Conservation (phyloP, 2,329 filamentous ascomycete species). For the Endothia cerciana region DNA sequence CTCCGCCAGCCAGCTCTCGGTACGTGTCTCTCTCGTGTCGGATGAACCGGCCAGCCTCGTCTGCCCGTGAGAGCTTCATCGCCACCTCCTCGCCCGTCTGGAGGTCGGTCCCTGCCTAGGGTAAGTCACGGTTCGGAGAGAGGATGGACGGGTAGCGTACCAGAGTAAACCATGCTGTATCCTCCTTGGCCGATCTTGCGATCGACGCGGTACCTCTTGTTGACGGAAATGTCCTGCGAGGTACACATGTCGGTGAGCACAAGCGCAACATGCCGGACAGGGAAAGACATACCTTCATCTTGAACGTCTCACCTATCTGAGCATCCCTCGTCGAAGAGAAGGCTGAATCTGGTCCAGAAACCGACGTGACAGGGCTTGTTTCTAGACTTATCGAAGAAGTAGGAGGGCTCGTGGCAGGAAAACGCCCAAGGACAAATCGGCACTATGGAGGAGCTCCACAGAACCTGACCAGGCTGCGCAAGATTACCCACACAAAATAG, state of each 20-base stretch:
- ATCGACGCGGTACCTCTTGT: not conserved
- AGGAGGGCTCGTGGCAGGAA: no score
- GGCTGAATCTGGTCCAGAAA: no score
- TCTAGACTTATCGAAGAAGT: no score
- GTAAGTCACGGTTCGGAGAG: slow-evolving; percentile 26
- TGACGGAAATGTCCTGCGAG: not conserved
- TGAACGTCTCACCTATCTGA: no score
- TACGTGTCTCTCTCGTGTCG: not conserved
- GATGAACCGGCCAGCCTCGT: not conserved
- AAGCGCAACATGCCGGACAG: no score
- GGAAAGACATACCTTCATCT: not conserved
- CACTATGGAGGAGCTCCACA: no score
- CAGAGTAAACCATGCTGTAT: not conserved
- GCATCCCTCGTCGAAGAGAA: no score
- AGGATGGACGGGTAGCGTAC: slow-evolving; percentile 77
- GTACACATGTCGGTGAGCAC: not conserved
- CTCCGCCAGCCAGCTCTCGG: not conserved
- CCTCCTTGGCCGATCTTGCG: slow-evolving; percentile 8
- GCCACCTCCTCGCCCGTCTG: not conserved
- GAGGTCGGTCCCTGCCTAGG: not conserved
- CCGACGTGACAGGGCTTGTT: no score
- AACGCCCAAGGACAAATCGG: no score
- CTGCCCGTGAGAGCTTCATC: not conserved
- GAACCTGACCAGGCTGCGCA: no score
- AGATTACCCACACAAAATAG: no score